These are phyloP conservation scores for Pyrenophora graminea DNA, from an alignment of 2,329 filamentous ascomycete species.

Conservation along the genomic window DNA sequence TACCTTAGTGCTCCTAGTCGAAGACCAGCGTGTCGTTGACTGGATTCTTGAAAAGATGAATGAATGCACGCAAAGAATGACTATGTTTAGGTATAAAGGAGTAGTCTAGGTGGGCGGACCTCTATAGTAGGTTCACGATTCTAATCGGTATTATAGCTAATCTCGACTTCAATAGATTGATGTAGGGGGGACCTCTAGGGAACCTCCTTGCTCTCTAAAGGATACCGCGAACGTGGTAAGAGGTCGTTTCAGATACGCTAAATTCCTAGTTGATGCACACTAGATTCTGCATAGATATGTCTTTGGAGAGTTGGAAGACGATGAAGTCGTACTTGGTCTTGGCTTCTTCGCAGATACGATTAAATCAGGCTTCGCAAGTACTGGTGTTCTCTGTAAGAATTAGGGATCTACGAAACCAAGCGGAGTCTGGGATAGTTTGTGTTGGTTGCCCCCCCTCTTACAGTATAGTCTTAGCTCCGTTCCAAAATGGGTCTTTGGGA, in stretches of 20 bases:
- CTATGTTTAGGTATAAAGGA: too few relatives aligned
- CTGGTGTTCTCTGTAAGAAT: constrained; percentile 1
- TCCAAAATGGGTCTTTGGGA: background rate
- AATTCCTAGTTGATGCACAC: constrained; percentile 11
- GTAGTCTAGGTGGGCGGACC: too few relatives aligned
- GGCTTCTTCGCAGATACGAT: constrained; percentile 6
- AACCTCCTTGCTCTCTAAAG: constrained; percentile 11
- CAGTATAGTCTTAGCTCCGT: constrained; percentile 13
- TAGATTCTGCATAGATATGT: constrained; percentile 14
- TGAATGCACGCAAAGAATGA: too few relatives aligned
- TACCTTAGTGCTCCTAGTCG: too few relatives aligned
- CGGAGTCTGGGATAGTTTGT: background rate
- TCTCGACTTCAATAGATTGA: constrained; percentile 16
- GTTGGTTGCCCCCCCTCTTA: background rate
- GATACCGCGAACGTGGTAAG: constrained; percentile 8
- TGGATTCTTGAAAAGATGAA: too few relatives aligned
- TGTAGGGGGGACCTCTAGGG: constrained; percentile 7
- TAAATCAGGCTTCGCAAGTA: constrained; percentile 14
- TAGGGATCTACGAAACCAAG: background rate
- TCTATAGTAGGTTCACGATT: too few relatives aligned
- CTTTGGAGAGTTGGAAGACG: constrained; percentile 20
- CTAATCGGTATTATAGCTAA: constrained; percentile 1
- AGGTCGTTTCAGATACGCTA: constrained; percentile 2
- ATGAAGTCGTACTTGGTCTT: constrained; percentile 11
- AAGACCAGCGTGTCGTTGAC: too few relatives aligned